These are phyloP conservation scores for Syncephalastrum sp. DNA, from an alignment of 371 early-diverging fungal species.

Conservation along the genomic window DNA sequence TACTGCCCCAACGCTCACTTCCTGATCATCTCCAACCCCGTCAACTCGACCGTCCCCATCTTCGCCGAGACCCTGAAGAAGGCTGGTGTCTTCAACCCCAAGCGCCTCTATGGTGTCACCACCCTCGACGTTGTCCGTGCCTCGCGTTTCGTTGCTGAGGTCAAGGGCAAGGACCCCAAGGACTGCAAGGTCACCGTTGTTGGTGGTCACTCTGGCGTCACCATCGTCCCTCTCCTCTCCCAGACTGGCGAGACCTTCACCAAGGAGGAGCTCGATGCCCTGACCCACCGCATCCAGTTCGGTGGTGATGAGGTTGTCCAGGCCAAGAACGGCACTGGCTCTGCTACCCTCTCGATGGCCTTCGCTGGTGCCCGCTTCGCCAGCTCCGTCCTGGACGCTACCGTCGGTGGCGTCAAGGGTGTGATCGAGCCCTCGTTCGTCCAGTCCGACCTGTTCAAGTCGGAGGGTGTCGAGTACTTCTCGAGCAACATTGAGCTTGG, in stretches of 20 bases:
- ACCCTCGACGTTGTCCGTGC: conserved; percentile 98
- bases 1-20: conserved; percentile 95
- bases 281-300: conserved; percentile 98
- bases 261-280: conserved; percentile 87
- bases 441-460: conserved; percentile 74
- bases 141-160: conserved; percentile 90
- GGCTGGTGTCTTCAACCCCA: conserved; percentile 91
- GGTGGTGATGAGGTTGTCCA: conserved; percentile 99
- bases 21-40: conserved; percentile 98
- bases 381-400: conserved; percentile 89
- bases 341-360: conserved; percentile 98
- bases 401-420: conserved; percentile 82
- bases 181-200: conserved; percentile 88
- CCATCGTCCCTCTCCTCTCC: conserved; percentile 96
- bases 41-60: conserved; percentile 99
- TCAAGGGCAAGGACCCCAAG: conserved; percentile 74
- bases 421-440: conserved; percentile 95
- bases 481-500: conserved; percentile 96
- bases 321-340: conserved; percentile 98
- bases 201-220: conserved; percentile 99
- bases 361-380: conserved; percentile 97
- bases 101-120: conserved; percentile 96
- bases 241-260: conserved; percentile 82
- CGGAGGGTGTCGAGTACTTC: conserved; percentile 84
- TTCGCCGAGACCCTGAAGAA: conserved; percentile 96